Evolutionary conservation across 2,329 filamentous ascomycete species (phyloP).

Genomic region (Ascochyta clinopodiicola): DNA sequence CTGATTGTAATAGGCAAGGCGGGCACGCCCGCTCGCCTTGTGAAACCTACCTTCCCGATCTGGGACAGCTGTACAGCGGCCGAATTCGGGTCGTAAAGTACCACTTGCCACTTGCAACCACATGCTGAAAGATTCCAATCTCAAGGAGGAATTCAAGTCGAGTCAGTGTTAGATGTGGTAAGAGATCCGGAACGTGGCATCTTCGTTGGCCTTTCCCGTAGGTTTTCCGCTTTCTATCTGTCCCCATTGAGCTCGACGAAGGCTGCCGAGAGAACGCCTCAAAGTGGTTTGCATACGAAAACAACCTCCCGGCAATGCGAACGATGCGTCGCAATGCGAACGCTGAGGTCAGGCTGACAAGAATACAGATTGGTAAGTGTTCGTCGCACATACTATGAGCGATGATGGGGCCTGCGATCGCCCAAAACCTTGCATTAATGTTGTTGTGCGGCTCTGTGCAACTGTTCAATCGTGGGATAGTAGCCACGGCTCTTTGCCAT

Average conservation of each 20-base stretch:
- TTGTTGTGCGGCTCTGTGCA: too few species aligned
- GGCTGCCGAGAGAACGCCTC: neutral
- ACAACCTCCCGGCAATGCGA: too few species aligned
- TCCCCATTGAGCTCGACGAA: neutral
- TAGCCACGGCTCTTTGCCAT: too few species aligned
- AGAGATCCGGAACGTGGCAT: neutral
- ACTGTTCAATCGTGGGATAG: too few species aligned
- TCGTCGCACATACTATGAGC: too few species aligned
- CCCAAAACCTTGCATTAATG: too few species aligned
- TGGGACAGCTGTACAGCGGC: slow-evolving; percentile 9
- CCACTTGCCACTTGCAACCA: slow-evolving; percentile 7
- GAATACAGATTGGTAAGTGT: too few species aligned
- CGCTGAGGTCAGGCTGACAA: too few species aligned
- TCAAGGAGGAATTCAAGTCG: neutral
- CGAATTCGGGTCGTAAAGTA: neutral
- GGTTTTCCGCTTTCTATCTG: neutral
- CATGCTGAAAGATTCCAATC: neutral
- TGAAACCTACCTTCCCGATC: slow-evolving; percentile 19
- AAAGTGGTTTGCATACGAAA: neutral
- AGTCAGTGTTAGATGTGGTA: neutral
- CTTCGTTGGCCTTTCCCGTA: slow-evolving; percentile 1
- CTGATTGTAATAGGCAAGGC: slow-evolving; percentile 5
- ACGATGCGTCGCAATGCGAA: too few species aligned
- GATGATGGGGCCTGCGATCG: too few species aligned
- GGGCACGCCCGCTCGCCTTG: slow-evolving; percentile 9